Evolutionary conservation across 768 basidiomycete genomes (phyloP), one percentile per base, ranked within the genome.

Genomic region (Tylopilus rubrobrunneus): DNA sequence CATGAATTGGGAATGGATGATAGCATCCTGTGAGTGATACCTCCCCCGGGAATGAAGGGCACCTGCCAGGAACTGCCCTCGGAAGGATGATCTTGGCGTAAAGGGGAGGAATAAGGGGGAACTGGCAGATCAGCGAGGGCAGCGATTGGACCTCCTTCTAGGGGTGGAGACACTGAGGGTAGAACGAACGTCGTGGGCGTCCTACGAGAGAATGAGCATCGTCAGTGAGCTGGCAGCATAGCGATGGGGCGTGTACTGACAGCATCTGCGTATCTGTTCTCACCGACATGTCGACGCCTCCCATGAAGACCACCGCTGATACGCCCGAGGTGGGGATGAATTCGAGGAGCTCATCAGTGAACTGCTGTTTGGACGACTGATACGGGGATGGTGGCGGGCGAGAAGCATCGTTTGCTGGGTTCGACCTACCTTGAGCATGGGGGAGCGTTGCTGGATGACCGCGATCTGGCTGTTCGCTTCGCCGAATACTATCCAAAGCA

Each of bases 21-120:
- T 7, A 93, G 71, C 44, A 92, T 73, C 27, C 86, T 78, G 40
- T 82, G 77, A 0, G 86, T 83, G 28, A 92, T 71, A 2, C 91
- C 91, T 33, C 87, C 87, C 15, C 87, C 87, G 0, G 90, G 89
- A 28, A 92, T 85, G 70, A 89, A 86, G 31, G 89, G 88, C 17
- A 83, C 75, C 21, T 67, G 65, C 44, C 65, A 54, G 19, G 71
- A 63, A 15, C 64, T 49, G 19, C 57, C 60, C 41, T 67, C 65
- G 5, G 58, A 56, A 46, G 56, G 57, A 1, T 70, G 65, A 55
- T 68, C 66, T 41, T 74, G 75, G 42, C 72, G 59, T 28, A 76
- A 71, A 6, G 82, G 76, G 34, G 80, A 80, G 21, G 74, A 76
- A 63, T 86, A 85, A 25, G 65, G 64, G 8, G 82, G 80, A 39